Evolutionary conservation across 2,329 filamentous ascomycete genomes (phyloP).

Genomic region (Emergomyces africanus): DNA sequence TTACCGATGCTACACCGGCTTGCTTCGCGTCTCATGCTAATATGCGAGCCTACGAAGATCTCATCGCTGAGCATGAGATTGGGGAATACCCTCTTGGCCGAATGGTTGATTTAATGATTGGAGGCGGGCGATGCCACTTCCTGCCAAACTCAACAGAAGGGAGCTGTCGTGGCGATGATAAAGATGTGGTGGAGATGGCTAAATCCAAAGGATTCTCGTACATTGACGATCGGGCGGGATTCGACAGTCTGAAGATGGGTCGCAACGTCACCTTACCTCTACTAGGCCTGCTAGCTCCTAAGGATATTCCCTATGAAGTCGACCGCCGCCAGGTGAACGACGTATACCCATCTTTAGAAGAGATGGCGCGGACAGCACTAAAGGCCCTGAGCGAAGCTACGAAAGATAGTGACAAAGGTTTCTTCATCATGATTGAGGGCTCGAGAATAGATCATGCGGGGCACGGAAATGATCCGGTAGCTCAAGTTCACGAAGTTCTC

Average conservation of each 20-base stretch:
- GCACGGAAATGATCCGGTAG: conserved; percentile 69
- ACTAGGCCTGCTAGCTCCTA: conserved; percentile 69
- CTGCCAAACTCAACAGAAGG: conserved; percentile 65
- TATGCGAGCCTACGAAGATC: conserved; percentile 66
- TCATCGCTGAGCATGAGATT: conserved; percentile 84
- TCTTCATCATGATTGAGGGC: conserved; percentile 98
- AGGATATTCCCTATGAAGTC: conserved; percentile 85
- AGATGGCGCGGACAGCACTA: conserved; percentile 80
- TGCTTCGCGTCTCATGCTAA: conserved; percentile 88
- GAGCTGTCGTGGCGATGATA: conserved; percentile 69
- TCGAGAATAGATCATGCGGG: conserved; percentile 94
- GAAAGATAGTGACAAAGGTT: conserved; percentile 71
- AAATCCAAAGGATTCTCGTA: conserved; percentile 73
- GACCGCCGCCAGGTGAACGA: conserved; percentile 70
- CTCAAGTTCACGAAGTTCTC: conserved; percentile 83
- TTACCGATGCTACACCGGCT: conserved; percentile 92
- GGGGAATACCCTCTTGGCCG: conserved; percentile 77
- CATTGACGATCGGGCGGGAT: conserved; percentile 55
- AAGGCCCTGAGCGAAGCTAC: conserved; percentile 70
- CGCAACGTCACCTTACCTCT: conserved; percentile 61
- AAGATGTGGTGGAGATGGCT: conserved; percentile 63
- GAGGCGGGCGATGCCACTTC: conserved; percentile 89
- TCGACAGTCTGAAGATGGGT: conserved; percentile 60
- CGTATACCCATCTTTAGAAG: conserved; percentile 74
- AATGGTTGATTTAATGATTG: conserved; percentile 82